Conservation (phyloP, 169 alveolate genomes). For the Plasmodium vivax region DNA sequence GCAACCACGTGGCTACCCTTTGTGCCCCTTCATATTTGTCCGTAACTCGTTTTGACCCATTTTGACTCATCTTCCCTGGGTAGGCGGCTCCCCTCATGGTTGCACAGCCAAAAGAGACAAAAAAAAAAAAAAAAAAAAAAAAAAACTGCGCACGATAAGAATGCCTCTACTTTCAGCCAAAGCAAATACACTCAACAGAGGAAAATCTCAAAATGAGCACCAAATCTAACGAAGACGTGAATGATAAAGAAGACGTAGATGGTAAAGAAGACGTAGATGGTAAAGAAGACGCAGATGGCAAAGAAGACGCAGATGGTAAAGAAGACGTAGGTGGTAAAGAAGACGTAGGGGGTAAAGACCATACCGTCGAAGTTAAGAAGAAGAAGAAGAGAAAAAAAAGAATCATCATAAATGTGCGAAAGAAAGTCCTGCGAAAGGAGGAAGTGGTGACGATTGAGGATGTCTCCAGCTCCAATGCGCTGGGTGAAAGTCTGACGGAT, state of each 20-base stretch:
- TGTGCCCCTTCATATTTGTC: background rate
- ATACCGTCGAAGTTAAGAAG: background rate
- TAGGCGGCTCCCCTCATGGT: background rate
- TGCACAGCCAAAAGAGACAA: background rate
- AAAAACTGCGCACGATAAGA: background rate
- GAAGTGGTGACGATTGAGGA: background rate
- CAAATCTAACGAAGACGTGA: conserved; percentile 9
- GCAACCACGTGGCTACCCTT: background rate
- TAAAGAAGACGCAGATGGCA: background rate
- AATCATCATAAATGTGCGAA: conserved; percentile 45
- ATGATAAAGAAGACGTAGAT: background rate
- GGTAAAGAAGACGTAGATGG: no score
- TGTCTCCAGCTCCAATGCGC: background rate
- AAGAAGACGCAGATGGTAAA: background rate
- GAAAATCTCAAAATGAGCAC: conserved; percentile 8
- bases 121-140: no score
- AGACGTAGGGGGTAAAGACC: background rate
- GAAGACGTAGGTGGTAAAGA: background rate
- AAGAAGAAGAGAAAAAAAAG: conserved; percentile 35
- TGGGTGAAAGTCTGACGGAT: background rate
- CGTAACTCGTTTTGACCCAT: background rate
- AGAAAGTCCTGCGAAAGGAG: background rate
- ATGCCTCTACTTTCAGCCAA: background rate
- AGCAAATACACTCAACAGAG: background rate
- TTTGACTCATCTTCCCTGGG: background rate